phyloP scores from a whole-genome alignment of 495 filamentous ascomycete species.

The Hyaloscypha hepaticicola region DNA sequence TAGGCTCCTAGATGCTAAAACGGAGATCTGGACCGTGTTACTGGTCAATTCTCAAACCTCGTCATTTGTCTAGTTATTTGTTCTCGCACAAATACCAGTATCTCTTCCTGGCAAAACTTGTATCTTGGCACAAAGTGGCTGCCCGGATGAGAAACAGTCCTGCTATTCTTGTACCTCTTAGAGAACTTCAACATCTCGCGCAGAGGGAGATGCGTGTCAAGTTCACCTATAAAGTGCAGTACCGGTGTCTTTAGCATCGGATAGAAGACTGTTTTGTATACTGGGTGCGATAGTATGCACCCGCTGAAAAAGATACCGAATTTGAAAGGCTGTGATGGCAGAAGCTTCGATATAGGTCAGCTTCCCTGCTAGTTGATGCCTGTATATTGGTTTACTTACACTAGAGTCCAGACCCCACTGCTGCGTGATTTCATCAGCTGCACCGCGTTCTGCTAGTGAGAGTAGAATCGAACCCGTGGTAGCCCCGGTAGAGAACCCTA shows the following conservation, averaged over 20 bases:
- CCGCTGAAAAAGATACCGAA: constrained; percentile 79
- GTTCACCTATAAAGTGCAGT: constrained; percentile 73
- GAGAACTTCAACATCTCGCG: constrained; percentile 59
- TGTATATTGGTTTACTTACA: too few species aligned
- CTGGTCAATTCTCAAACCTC: too few species aligned
- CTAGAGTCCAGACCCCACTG: not conserved
- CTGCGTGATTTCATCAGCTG: not conserved
- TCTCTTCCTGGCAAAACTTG: constrained; percentile 69
- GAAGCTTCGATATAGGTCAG: too few species aligned
- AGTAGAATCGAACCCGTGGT: not conserved
- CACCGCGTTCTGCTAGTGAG: not conserved
- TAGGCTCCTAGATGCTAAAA: too few species aligned
- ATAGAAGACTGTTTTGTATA: constrained; percentile 68
- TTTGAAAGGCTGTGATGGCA: constrained; percentile 55
- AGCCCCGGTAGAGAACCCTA: not conserved
- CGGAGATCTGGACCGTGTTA: too few species aligned
- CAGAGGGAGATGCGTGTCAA: constrained; percentile 87
- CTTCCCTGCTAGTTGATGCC: too few species aligned
- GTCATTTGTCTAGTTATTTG: constrained; percentile 39
- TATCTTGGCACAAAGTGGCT: constrained; percentile 84
- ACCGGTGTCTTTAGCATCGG: constrained; percentile 73
- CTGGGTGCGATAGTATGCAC: constrained; percentile 59
- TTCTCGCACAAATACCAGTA: constrained; percentile 74
- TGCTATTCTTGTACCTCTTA: constrained; percentile 60
- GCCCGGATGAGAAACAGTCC: constrained; percentile 79